Base-by-base conservation (phyloP, 1,284 basidiomycete species). In the Cerrena zonata region DNA sequence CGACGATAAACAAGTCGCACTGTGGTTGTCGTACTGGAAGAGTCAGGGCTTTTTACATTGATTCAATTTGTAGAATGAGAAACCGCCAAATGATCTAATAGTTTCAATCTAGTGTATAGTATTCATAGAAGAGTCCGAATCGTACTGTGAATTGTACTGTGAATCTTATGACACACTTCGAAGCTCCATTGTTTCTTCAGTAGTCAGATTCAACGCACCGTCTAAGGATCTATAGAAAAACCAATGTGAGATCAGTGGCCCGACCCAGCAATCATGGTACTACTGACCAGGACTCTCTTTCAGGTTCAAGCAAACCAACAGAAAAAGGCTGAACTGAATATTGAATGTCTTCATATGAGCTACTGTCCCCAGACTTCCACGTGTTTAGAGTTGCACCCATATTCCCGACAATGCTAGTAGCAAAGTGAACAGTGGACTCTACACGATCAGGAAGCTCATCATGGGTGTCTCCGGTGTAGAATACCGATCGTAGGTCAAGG, bases 1-100 rank as follows among this genome's bases (percentile, higher is more conserved):
- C 15, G 23, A 38, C 21, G 12, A 18, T 3, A 5, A 48, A 15
- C 22, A 48, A n/a, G 38, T 48, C 10, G 47, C 2, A 19, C 36
- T 23, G 37, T 48, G 47, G 47, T 12, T 48, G 4, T 12, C 18
- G 19, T 48, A 40, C 19, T 48, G 47, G 47, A 23, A 22, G 5
- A 22, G 19, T 5, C 18, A 42, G 23, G 41, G 11, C 19, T 42
- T 42, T 22, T 22, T 42, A 34, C 30, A 7, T 7, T 34, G n/a
- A n/a, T n/a, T n/a, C n/a, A n/a, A n/a, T n/a, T n/a, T n/a, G n/a
- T n/a, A n/a, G n/a, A n/a, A n/a, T n/a, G n/a, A n/a, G n/a, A n/a
- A n/a, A n/a, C n/a, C n/a, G n/a, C n/a, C n/a, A n/a, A n/a, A n/a
- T n/a, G n/a, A n/a, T n/a, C n/a, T n/a, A n/a, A n/a, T n/a, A n/a